phyloP scores from a whole-genome alignment of 192 early-diverging fungal genomes.

The Linnemannia exigua region DNA sequence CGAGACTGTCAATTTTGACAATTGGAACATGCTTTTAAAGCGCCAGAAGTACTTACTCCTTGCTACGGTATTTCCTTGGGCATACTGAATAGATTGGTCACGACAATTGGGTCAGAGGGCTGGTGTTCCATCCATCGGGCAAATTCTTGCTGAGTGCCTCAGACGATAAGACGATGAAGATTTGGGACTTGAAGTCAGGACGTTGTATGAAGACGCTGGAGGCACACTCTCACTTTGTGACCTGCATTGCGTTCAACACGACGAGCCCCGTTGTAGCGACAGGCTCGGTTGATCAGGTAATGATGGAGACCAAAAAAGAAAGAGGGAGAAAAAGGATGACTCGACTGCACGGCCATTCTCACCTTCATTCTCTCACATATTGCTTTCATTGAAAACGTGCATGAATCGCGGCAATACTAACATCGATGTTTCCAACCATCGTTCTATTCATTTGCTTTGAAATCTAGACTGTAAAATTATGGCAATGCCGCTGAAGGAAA shows the following conservation, averaged over 20 bases:
- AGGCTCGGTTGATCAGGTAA: slow-evolving; percentile 83
- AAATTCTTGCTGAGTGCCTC: slow-evolving; percentile 86
- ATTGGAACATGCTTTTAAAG: too few relatives aligned
- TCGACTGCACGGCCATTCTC: neutral
- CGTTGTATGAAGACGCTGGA: slow-evolving; percentile 87
- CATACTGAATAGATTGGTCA: slow-evolving; percentile 76
- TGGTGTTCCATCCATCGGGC: slow-evolving; percentile 87
- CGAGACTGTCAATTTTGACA: neutral
- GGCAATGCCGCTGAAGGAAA: slow-evolving; percentile 48
- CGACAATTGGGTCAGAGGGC: slow-evolving; percentile 93
- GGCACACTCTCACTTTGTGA: slow-evolving; percentile 92
- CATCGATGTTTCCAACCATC: neutral
- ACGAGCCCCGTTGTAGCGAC: slow-evolving; percentile 84
- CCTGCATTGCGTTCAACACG: slow-evolving; percentile 80
- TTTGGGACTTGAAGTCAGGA: slow-evolving; percentile 92
- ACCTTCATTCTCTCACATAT: neutral
- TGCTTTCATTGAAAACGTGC: neutral
- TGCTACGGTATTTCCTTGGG: neutral
- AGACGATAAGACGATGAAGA: slow-evolving; percentile 92
- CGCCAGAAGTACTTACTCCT: neutral
- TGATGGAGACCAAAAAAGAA: neutral
- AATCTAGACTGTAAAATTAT: slow-evolving; percentile 43
- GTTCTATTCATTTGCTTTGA: neutral
- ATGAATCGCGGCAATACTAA: neutral
- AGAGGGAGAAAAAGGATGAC: neutral